Base-by-base conservation (phyloP, 345 rosid genomes). In the Eutrema yunnanense region DNA sequence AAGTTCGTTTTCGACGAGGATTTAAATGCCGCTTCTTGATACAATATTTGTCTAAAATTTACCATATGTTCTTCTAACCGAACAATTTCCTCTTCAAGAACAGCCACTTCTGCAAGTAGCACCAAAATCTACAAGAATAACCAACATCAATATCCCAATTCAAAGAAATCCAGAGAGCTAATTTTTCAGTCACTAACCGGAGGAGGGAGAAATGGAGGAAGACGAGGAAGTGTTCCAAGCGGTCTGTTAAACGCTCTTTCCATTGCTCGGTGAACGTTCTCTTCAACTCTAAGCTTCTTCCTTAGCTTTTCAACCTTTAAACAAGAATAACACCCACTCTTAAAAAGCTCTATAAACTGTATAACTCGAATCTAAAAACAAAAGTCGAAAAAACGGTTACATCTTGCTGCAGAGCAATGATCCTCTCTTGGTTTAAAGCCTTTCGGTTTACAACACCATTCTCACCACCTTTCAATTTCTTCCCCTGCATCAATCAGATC, bases 61-160 rank as follows among this genome's bases (percentile, higher is more conserved):
- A 91, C 91, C 26, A 88, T 83, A 69, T 80, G 84, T 73, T 91
- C 97, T 79, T 94, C 98, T 5, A 94, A 88, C 74, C 96, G 82
- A 38, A 82, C 88, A 64, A 88, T 79, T 71, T 94, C 98, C 82
- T 94, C 98, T 74, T 94, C 98, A 72, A 91, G 37, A 41, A 94
- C 96, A 49, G 98, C 98, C 46, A 94, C 97, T 82, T 94, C 98
- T 8, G 97, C 98, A 26, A 94, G 86, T 69, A 94, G 90, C 84
- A 89, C 90, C 73, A 87, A 78, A 6, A 87, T 85, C 97, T 94
- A 76, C 81, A 78, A 67, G 58, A 78, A 40, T 1, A 44, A 19
- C 33, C 33, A 8, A 38, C 16, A 68, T 13, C 54, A 71, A 33
- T 9, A 12, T 6, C 38, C 29, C 19, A 42, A 46, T 37, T 14